Evolutionary conservation across 2,329 filamentous ascomycete genomes (phyloP), one percentile per base, ranked within the genome.

Genomic region (Fusarium sp.): DNA sequence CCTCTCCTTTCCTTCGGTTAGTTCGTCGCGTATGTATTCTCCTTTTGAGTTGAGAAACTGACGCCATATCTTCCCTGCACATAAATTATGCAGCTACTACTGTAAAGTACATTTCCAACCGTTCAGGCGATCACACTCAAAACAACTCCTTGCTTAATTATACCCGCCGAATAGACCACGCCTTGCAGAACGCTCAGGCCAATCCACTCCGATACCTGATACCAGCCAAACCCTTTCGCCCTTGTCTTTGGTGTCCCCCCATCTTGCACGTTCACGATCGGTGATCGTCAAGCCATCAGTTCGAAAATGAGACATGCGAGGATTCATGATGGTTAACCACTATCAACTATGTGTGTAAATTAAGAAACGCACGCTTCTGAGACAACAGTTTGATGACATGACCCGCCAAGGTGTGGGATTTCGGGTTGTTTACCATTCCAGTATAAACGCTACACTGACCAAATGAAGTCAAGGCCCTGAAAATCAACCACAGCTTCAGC

Each of bases 141-240:
- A 39, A 22, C 58, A 61, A 44, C 74, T 70, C 73, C 74, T 77
- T 78, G 66, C 76, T 69, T 54, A 55, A 58, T 32, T 42, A 39
- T 70, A 59, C 44, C 67, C 66, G 63, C 70, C 55, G 64, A 65
- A 63, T 28, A 71, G 41, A 51, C 44, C 50, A 32, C 71, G 75
- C 76, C 75, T 77, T 76, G 76, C 76, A 78, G 76, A 60, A 66
- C 62, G 57, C 62, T 62, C 60, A 73, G 66, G 42, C 71, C 58
- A 62, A 28, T 61, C 72, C 68, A 77, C 72, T 36, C 26, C 39
- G 38, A 57, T 48, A 48, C 41, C 14, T 42, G 41, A 57, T 51
- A 42, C 41, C 62, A 65, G 41, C 58, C 58, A 63, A 45, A 45
- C 58, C 51, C n/a, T 47, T 30, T 61, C 34, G 41, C 61, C 64